phyloP scores from a whole-genome alignment of 2,329 filamentous ascomycete species.

The Colletotrichum tropicale region DNA sequence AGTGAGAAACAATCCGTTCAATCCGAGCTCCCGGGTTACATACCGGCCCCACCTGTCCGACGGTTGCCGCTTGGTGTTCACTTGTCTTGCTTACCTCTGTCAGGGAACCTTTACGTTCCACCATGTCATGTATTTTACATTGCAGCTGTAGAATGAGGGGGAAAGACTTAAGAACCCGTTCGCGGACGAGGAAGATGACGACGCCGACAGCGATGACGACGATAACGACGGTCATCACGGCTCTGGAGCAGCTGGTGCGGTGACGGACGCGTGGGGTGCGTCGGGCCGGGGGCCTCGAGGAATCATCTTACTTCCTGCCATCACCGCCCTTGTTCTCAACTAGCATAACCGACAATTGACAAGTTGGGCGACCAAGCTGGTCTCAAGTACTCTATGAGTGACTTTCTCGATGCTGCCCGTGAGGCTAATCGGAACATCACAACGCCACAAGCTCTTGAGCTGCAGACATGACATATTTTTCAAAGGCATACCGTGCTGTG shows the following conservation, averaged over 20 bases:
- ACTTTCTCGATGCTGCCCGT: background rate
- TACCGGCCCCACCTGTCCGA: no score
- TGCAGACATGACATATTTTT: background rate
- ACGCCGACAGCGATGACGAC: conserved; percentile 57
- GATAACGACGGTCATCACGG: conserved; percentile 43
- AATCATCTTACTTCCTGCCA: background rate
- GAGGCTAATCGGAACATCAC: background rate
- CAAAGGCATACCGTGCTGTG: no score
- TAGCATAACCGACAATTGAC: background rate
- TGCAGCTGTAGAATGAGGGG: background rate
- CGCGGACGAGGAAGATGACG: conserved; percentile 56
- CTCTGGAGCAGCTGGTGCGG: conserved; percentile 21
- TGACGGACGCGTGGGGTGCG: conserved; percentile 27
- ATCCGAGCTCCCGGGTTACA: no score
- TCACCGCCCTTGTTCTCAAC: background rate
- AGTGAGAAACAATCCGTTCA: no score
- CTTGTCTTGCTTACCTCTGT: no score
- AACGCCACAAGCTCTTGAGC: background rate
- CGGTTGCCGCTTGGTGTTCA: no score
- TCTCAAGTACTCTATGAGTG: background rate
- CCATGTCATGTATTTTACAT: background rate
- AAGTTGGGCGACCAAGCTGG: background rate
- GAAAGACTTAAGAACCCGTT: conserved; percentile 52
- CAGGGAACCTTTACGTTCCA: no score
- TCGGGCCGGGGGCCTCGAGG: conserved; percentile 36